Conservation (phyloP, 2,329 filamentous ascomycete species). For the Alternaria sp. region DNA sequence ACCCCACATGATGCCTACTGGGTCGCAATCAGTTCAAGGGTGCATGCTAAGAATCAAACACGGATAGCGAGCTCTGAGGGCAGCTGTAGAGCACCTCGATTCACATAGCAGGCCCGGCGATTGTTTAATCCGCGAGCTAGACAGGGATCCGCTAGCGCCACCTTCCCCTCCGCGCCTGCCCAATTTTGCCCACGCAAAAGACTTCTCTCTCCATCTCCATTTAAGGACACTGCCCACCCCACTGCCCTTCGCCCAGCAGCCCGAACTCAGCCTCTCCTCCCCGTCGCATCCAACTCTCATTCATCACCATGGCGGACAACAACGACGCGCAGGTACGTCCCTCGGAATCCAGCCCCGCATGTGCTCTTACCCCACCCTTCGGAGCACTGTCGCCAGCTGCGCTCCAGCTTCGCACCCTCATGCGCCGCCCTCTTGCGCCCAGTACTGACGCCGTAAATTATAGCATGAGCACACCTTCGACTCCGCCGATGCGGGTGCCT, state of each 20-base stretch:
- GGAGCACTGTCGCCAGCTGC: conserved; percentile 39
- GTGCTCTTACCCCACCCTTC: conserved; percentile 48
- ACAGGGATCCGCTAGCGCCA: conserved; percentile 31
- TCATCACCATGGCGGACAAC: conserved; percentile 67
- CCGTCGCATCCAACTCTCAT: conserved; percentile 46
- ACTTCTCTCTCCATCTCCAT: conserved; percentile 40
- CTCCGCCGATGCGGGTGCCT: conserved; percentile 94
- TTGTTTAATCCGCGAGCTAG: conserved; percentile 32
- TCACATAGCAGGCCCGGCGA: conserved; percentile 3
- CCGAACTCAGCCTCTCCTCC: conserved; percentile 39
- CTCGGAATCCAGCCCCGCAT: conserved; percentile 22
- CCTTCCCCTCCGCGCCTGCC: conserved; percentile 35
- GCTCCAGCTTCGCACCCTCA: conserved; percentile 27
- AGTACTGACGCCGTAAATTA: conserved; percentile 25
- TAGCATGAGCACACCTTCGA: conserved; percentile 78
- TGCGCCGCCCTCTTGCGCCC: conserved; percentile 5
- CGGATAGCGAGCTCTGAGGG: background rate
- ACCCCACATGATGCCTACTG: conserved; percentile 69
- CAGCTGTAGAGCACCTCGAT: background rate
- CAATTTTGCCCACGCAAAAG: conserved; percentile 21
- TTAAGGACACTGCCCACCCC: conserved; percentile 36
- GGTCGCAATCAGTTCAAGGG: background rate
- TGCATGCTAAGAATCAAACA: background rate
- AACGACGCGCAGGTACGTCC: conserved; percentile 66
- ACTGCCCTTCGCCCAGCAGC: conserved; percentile 34